A percentile compares a stretch with the other conserved stretches of the same genome.
These are phyloP conservation scores for Plasmodium blacklocki DNA, from an alignment of 169 alveolate genomes.

Conservation along the genomic window DNA sequence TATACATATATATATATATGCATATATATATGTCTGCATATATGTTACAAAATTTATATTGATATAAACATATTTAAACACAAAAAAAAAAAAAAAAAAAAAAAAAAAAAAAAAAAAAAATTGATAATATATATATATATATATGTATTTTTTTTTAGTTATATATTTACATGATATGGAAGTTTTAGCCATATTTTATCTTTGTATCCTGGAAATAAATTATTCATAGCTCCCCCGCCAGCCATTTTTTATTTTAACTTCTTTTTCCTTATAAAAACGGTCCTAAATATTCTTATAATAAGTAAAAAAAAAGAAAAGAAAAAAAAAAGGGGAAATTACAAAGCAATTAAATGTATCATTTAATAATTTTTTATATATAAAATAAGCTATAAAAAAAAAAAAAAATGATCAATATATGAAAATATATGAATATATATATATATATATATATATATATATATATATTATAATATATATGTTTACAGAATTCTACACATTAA, in stretches of 20 bases:
- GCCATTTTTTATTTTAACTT: conserved; percentile 70
- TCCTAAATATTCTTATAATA: neutral
- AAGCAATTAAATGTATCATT: conserved; percentile 38
- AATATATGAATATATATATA: too few relatives aligned
- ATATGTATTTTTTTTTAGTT: neutral
- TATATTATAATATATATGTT: too few relatives aligned
- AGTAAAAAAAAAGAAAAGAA: neutral
- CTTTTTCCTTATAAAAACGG: neutral
- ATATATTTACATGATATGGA: conserved; percentile 84
- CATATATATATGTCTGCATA: neutral
- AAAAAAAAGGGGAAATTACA: neutral
- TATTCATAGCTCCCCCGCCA: conserved; percentile 90
- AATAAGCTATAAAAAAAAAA: too few relatives aligned
- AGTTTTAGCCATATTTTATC: conserved; percentile 90
- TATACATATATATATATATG: neutral
- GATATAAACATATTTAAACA: too few relatives aligned
- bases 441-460: too few relatives aligned
- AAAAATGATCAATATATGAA: too few relatives aligned
- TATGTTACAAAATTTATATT: too few relatives aligned
- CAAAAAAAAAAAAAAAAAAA: too few relatives aligned
- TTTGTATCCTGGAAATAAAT: conserved; percentile 90
- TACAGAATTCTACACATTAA: too few relatives aligned
- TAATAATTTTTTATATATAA: neutral
- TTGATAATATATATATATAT: too few relatives aligned
- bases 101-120: too few relatives aligned